These are phyloP conservation scores for Malus fusca DNA, from an alignment of 306 rosid genomes.

Conservation along the genomic window DNA sequence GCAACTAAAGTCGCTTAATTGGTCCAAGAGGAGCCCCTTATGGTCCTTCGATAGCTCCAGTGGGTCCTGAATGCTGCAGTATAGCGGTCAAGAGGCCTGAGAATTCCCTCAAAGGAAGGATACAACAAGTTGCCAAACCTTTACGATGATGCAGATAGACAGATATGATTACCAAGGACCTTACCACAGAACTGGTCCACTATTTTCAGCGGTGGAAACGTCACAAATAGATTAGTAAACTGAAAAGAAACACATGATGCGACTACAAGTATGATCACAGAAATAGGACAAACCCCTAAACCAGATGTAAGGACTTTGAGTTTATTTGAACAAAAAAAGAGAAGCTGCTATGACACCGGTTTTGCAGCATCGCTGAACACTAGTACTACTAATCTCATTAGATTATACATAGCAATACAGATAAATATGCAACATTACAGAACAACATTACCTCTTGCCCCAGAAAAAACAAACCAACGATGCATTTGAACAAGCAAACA, in stretches of 20 bases:
- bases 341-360: neutral
- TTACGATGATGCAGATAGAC: neutral
- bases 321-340: neutral
- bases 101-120: neutral
- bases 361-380: neutral
- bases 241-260: neutral
- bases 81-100: slow-evolving; percentile 6
- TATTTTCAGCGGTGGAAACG: slow-evolving; percentile 1
- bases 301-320: neutral
- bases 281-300: slow-evolving; percentile 3
- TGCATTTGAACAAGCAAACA: slow-evolving; percentile 2
- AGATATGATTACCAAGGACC: neutral
- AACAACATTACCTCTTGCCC: neutral
- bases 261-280: neutral
- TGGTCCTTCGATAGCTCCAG: neutral
- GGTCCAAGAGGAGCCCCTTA: neutral
- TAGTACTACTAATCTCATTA: neutral
- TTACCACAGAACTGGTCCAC: slow-evolving; percentile 10
- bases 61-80: neutral
- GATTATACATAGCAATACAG: neutral
- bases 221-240: neutral
- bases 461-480: neutral
- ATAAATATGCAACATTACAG: neutral
- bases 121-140: neutral
- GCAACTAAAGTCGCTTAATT: neutral